These are phyloP conservation scores for Mycena galopus DNA, from an alignment of 768 basidiomycete species.

Conservation along the genomic window DNA sequence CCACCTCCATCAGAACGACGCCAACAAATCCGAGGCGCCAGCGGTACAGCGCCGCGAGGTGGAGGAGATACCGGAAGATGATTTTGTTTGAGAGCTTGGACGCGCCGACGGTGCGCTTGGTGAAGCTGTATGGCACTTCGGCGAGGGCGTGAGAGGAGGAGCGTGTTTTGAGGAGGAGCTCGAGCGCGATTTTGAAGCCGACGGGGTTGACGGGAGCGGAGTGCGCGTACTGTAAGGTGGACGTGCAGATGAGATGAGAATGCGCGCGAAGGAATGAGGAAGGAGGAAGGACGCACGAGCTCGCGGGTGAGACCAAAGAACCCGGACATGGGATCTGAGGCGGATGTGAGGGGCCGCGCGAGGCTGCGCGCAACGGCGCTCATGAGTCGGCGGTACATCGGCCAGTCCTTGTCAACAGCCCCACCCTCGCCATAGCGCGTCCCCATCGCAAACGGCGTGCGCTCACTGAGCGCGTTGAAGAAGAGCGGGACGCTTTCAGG, in stretches of 20 bases:
- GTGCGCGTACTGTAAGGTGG: background rate
- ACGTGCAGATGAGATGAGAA: background rate
- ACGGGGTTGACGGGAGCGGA: conserved; percentile 5
- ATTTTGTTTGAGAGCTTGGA: too few relatives aligned
- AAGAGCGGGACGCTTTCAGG: conserved; percentile 9
- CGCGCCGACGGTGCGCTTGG: conserved; percentile 3
- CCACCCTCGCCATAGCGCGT: conserved; percentile 23
- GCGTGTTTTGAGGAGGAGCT: conserved; percentile 14
- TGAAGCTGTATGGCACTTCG: conserved; percentile 20
- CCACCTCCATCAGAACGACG: too few relatives aligned
- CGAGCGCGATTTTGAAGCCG: conserved; percentile 32
- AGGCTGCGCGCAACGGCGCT: conserved; percentile 15
- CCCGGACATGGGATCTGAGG: conserved; percentile 24
- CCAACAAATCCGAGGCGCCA: too few relatives aligned
- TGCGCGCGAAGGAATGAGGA: background rate
- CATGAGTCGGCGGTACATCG: conserved; percentile 16
- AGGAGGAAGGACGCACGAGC: conserved; percentile 10
- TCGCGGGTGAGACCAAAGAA: conserved; percentile 21
- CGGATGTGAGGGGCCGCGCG: too few relatives aligned
- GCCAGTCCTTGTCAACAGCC: conserved; percentile 24
- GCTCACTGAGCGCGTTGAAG: background rate
- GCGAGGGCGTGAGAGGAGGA: background rate
- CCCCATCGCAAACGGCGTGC: conserved; percentile 18
- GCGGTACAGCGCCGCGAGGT: too few relatives aligned
- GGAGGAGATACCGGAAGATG: too few relatives aligned